These are phyloP conservation scores for Penicillium verhagenii DNA, from an alignment of 495 filamentous ascomycete species.

Conservation along the genomic window DNA sequence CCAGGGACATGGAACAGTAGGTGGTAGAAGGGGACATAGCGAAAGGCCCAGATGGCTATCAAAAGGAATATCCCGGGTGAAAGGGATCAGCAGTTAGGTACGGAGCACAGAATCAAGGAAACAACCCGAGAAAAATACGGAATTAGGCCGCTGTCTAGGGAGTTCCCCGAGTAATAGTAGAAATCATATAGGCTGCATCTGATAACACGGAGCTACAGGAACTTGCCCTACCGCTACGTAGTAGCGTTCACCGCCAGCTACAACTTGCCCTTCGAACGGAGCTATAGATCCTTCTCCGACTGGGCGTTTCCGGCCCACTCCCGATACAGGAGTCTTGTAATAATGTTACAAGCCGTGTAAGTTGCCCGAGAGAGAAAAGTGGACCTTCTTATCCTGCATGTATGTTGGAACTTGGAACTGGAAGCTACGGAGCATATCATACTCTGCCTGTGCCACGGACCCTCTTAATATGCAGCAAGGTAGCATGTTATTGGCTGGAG, in stretches of 20 bases:
- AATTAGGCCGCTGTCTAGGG: background rate
- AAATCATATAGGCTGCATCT: constrained; percentile 2
- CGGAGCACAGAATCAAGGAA: background rate
- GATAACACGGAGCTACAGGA: constrained; percentile 7
- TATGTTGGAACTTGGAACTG: too few relatives aligned
- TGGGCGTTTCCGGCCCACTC: constrained; percentile 9
- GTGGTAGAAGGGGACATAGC: constrained; percentile 3
- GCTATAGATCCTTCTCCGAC: constrained; percentile 3
- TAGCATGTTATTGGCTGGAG: constrained; percentile 12
- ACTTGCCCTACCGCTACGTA: background rate
- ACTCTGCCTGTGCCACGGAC: constrained; percentile 16
- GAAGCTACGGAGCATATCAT: constrained; percentile 23
- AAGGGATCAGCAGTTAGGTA: background rate
- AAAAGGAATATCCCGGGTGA: background rate
- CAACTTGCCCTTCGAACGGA: constrained; percentile 1
- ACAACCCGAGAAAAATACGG: background rate
- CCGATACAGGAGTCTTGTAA: background rate
- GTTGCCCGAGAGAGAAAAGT: constrained; percentile 15
- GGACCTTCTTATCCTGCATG: constrained; percentile 17
- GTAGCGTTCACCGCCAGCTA: background rate
- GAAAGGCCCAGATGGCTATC: constrained; percentile 6
- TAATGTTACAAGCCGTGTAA: background rate
- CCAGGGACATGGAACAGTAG: background rate
- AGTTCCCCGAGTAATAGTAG: background rate
- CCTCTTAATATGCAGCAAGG: constrained; percentile 13